Evolutionary conservation across 2,329 filamentous ascomycete species (phyloP).

Genomic region (Cladorrhinum sp.): DNA sequence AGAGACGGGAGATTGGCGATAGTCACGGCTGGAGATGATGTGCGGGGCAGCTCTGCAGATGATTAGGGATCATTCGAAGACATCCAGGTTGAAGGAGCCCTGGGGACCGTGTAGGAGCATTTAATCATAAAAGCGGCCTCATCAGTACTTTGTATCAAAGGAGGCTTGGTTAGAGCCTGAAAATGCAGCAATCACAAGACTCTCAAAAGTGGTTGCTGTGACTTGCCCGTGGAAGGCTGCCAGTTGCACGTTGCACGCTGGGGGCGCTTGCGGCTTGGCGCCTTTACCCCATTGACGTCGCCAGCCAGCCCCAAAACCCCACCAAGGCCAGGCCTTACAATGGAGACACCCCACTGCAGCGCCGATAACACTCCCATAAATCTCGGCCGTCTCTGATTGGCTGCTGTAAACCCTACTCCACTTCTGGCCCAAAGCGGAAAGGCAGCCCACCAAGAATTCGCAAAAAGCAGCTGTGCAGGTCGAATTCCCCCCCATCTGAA

Average conservation of each 20-base stretch:
- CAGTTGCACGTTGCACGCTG: slow-evolving; percentile 4
- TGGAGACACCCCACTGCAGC: slow-evolving; percentile 3
- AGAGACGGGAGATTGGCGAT: slow-evolving; percentile 4
- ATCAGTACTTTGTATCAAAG: slow-evolving; percentile 2
- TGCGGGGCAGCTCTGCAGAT: slow-evolving; percentile 7
- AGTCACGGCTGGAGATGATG: slow-evolving; percentile 1
- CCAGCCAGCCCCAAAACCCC: slow-evolving; percentile 18
- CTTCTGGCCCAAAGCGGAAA: slow-evolving; percentile 18
- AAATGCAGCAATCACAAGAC: slow-evolving; percentile 18
- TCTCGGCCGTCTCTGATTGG: slow-evolving; percentile 17
- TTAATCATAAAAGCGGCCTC: slow-evolving; percentile 9
- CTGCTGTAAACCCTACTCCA: slow-evolving; percentile 28
- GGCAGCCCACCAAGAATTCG: slow-evolving; percentile 30
- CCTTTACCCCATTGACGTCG: slow-evolving; percentile 23
- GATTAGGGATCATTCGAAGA: slow-evolving; percentile 4
- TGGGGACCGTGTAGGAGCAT: background rate
- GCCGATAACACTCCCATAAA: slow-evolving; percentile 3
- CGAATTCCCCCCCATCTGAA: slow-evolving; percentile 28
- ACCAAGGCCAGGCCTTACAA: slow-evolving; percentile 4
- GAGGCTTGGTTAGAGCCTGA: background rate
- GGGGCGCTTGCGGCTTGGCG: background rate
- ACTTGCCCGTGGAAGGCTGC: background rate
- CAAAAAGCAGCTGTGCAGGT: slow-evolving; percentile 28
- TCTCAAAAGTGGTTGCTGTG: slow-evolving; percentile 3
- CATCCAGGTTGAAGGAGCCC: background rate